Conservation (phyloP, 345 rosid species). For the Boechera divaricarpa region DNA sequence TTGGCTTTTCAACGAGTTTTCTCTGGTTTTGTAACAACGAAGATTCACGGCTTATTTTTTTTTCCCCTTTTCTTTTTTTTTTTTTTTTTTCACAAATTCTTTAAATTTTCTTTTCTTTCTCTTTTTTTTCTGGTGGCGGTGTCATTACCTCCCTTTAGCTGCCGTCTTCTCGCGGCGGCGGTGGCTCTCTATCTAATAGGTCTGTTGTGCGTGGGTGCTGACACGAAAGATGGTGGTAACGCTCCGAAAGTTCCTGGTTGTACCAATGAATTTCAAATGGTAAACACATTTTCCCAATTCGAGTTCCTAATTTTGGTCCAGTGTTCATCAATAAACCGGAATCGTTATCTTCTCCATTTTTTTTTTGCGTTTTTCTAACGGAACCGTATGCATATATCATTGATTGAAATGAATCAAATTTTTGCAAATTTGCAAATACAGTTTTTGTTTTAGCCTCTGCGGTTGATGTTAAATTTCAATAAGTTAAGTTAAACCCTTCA, state of each 20-base stretch:
- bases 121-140: conserved; percentile 45
- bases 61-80: background rate
- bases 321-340: background rate
- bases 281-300: conserved; percentile 14
- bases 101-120: background rate
- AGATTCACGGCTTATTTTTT: no score
- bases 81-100: background rate
- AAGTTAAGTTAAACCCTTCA: background rate
- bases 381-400: background rate
- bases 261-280: conserved; percentile 41
- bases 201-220: conserved; percentile 29
- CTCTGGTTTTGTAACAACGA: conserved; percentile 30
- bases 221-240: conserved; percentile 6
- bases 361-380: background rate
- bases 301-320: background rate
- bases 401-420: background rate
- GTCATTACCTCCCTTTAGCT: conserved; percentile 38
- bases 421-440: background rate
- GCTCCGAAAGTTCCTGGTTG: conserved; percentile 40
- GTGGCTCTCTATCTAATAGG: conserved; percentile 23
- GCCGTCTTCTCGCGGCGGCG: conserved; percentile 39
- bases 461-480: background rate
- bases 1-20: conserved; percentile 27
- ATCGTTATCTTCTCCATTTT: background rate
- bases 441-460: background rate